Base-by-base conservation (phyloP, 2,329 filamentous ascomycete genomes). In the Fusarium decemcellulare region DNA sequence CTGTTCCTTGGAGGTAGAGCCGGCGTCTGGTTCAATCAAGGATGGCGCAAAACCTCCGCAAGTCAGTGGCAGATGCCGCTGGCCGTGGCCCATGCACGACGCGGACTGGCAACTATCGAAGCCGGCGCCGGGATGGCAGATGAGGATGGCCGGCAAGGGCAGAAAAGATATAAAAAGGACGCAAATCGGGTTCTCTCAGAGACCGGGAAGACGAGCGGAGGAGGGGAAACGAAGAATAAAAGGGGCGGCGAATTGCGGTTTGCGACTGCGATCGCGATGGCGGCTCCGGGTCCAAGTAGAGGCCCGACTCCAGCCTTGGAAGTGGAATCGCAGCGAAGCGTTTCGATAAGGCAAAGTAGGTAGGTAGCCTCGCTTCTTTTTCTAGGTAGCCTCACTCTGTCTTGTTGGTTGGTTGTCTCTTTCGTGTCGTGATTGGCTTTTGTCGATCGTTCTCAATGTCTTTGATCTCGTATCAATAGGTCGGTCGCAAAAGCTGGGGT, bases 1-100 rank as follows among this genome's bases (percentile, higher is more conserved):
- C 42, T 34, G 29, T 12, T 40, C 46, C 29, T 27, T 6, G 23
- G 50, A 55, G 34, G 34, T 37, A 44, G 30, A 50, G 30, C 40
- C 16, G 46, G 54, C 62, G 59, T 32, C 57, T 60, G 59, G 59
- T 59, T 52, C 48, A 42, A 64, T 68, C 59, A 46, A 60, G 56
- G 63, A 70, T 70, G 56, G 59, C 43, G 67, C 32, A 29, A 54
- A 30, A 8, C 23, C 15, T 51, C 47, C 32, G 48, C n/a, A 12
- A 48, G 42, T 53, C 14, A 42, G 27, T 57, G 42, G 54, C 23
- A 68, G 47, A 57, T 58, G 39, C 29, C 48, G 36, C 48, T 57
- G 29, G 59, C 36, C 44, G 27, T 61, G 63, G 67, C 56, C 67
- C 53, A 68, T 70, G 67, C 67, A 61, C 67, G 37, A 16, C 46